A percentile compares a stretch with the other conserved stretches of the same genome.
These are phyloP conservation scores for Polyplosphaeria fusca DNA, from an alignment of 495 filamentous ascomycete species.

Conservation along the genomic window DNA sequence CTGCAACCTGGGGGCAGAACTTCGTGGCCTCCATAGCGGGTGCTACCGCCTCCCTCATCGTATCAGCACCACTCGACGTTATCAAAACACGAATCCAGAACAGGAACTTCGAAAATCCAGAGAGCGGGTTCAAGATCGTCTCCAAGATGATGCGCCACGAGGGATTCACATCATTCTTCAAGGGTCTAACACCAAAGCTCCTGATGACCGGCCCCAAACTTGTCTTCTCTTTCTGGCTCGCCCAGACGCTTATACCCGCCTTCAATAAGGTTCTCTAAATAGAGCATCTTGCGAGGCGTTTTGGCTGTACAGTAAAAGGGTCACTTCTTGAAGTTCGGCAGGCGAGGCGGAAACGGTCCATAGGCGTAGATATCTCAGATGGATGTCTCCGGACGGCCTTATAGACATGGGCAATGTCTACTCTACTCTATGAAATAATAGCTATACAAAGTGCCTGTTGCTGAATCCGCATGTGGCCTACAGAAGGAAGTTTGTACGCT, in stretches of 20 bases:
- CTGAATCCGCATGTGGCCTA: too few species aligned
- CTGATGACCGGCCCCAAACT: conserved; percentile 98
- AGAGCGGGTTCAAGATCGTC: conserved; percentile 86
- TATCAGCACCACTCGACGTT: conserved; percentile 94
- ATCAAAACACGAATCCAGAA: conserved; percentile 99
- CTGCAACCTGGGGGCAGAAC: conserved; percentile 91
- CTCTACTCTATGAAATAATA: too few species aligned
- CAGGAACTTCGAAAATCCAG: conserved; percentile 95
- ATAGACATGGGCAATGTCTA: too few species aligned
- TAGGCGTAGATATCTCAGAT: not conserved
- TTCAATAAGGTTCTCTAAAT: conserved; percentile 58
- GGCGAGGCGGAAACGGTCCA: not conserved
- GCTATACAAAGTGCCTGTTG: too few species aligned
- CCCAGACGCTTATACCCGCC: conserved; percentile 82
- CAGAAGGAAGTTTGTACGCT: too few species aligned
- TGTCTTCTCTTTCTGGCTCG: conserved; percentile 99
- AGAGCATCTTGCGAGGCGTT: not conserved
- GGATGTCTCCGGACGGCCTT: too few species aligned
- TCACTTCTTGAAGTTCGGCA: not conserved
- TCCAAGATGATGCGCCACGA: conserved; percentile 89
- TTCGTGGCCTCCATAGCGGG: conserved; percentile 95
- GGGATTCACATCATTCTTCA: conserved; percentile 86
- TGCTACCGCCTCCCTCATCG: conserved; percentile 84
- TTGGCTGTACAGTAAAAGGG: conserved; percentile 10
- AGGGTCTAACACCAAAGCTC: conserved; percentile 93